Base-by-base conservation (phyloP, 345 rosid genomes). In the Laguncularia racemosa region DNA sequence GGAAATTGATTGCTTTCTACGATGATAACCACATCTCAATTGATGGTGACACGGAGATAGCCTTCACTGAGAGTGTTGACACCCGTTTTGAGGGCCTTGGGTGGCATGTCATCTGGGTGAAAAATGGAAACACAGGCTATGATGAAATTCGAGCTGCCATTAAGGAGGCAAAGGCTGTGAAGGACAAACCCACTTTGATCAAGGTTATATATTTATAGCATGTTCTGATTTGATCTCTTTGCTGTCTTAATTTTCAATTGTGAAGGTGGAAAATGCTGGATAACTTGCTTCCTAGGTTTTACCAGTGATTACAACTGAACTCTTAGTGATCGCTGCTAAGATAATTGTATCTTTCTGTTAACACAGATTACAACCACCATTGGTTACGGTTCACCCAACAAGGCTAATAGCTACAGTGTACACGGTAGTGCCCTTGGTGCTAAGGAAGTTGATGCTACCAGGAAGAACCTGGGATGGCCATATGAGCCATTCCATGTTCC, bases 81-180 rank as follows among this genome's bases (percentile, higher is more conserved):
- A 57, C 54, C 55, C 95, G 99, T 61, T 95, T 88, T 16, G 99
- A 95, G 83, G 97, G 78, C 50, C 99, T 90, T 60, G 99, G 99
- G 33, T 95, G 99, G 99, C 97, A 95, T 62, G 97, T 95, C 48
- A 90, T 95, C 66, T 88, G 96, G 99, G 99, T 95, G 73, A 90
- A 95, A 89, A 90, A 90, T 64, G 99, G 99, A 62, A 90, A 95
- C 85, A 90, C 79, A 53, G 97, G 99, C 49, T 95, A 90, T 64
- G 97, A 90, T 66, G 97, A 90, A n/a, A 90, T 95, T 56, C 92
- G 99, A 56, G 95, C 97, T 72, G 99, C 99, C 66, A 88, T 95
- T 52, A 84, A 88, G 84, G 97, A 95, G 77, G 99, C 99, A 50
- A 95, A 95, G 79, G 67, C 97, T 54, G 96, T 95, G 43, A 95